These are phyloP conservation scores for Macrocystidia cucumis DNA, from an alignment of 1,284 basidiomycete species.

Conservation along the genomic window DNA sequence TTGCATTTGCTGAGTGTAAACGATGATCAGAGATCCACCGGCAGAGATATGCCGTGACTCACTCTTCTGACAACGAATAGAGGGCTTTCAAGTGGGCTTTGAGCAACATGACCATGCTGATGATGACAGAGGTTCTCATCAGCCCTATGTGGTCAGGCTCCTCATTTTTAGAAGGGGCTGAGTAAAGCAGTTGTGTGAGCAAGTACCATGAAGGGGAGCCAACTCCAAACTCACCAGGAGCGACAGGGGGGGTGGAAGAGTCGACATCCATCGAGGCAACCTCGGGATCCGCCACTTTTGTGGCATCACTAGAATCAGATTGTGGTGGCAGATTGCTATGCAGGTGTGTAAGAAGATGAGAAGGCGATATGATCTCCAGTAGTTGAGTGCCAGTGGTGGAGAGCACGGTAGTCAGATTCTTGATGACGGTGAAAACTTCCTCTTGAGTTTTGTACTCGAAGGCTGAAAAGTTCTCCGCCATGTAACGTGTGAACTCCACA, in stretches of 20 bases:
- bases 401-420: constrained; percentile 71
- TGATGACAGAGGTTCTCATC: constrained; percentile 62
- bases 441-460: constrained; percentile 95
- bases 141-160: constrained; percentile 23
- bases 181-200: too few species aligned
- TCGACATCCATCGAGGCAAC: background rate
- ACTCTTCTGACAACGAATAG: constrained; percentile 88
- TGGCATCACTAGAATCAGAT: constrained; percentile 1
- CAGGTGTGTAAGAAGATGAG: constrained; percentile 57
- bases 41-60: constrained; percentile 19
- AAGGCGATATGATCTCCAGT: constrained; percentile 58
- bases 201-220: too few species aligned
- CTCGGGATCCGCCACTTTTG: background rate
- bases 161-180: constrained; percentile 18
- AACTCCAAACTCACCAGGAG: background rate
- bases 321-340: constrained; percentile 23
- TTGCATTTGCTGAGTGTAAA: constrained; percentile 65
- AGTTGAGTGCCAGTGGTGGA: constrained; percentile 85
- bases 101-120: constrained; percentile 77
- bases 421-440: constrained; percentile 83
- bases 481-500: constrained; percentile 79
- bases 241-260: background rate
- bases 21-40: constrained; percentile 4
- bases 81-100: constrained; percentile 77
- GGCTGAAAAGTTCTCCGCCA: constrained; percentile 89